Percentiles rank a stretch among this genome's conserved stretches.
phyloP scores from a whole-genome alignment of 176 grass and related monocot genomes.

The Tuctoria greenei region DNA sequence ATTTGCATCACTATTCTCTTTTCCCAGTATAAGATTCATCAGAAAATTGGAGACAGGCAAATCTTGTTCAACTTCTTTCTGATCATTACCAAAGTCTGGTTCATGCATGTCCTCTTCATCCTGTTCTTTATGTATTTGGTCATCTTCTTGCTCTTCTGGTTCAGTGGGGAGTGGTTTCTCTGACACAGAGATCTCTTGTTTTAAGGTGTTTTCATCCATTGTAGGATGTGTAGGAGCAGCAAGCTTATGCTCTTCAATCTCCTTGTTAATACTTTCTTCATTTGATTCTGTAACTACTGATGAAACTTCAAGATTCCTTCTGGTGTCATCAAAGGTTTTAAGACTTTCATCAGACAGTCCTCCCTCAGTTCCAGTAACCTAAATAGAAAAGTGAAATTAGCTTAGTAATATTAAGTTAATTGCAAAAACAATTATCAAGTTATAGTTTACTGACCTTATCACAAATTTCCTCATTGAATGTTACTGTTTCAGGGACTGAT shows the following conservation, averaged over 20 bases:
- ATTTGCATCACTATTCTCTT: slow-evolving; percentile 36
- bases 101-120: slow-evolving; percentile 26
- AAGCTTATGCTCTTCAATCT: slow-evolving; percentile 37
- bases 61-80: slow-evolving; percentile 54
- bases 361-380: slow-evolving; percentile 42
- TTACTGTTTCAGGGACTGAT: slow-evolving; percentile 19
- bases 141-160: slow-evolving; percentile 37
- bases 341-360: slow-evolving; percentile 42
- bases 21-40: slow-evolving; percentile 59
- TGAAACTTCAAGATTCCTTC: slow-evolving; percentile 48
- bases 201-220: slow-evolving; percentile 32
- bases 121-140: slow-evolving; percentile 31
- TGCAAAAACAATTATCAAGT: slow-evolving; percentile 17
- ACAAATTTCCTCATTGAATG: slow-evolving; percentile 12
- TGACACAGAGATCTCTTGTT: slow-evolving; percentile 30
- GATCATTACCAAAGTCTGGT: slow-evolving; percentile 9
- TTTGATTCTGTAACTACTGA: slow-evolving; percentile 45
- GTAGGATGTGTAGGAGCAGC: slow-evolving; percentile 37
- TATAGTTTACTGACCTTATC: slow-evolving; percentile 40
- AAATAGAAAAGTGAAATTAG: slow-evolving; percentile 38
- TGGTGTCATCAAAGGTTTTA: slow-evolving; percentile 29
- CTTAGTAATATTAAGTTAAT: slow-evolving; percentile 27
- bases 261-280: slow-evolving; percentile 41
- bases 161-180: slow-evolving; percentile 38
- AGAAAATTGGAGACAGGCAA: slow-evolving; percentile 61